Conservation (phyloP, 75 land plant species). For the Gnetum montanum region DNA sequence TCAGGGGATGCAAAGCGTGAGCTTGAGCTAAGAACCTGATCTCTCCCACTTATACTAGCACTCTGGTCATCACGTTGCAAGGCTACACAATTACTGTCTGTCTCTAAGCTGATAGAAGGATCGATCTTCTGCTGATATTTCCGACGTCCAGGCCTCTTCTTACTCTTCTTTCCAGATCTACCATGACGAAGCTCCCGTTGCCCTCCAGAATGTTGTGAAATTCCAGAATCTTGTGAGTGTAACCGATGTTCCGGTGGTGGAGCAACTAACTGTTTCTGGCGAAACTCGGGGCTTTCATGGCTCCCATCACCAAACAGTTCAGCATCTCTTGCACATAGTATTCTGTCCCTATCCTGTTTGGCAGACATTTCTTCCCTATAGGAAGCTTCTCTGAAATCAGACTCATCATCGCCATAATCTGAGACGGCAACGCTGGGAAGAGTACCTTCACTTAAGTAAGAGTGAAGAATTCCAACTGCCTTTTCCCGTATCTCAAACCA, state of each 20-base stretch:
- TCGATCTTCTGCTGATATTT: slow-evolving; percentile 52
- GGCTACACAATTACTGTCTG: slow-evolving; percentile 44
- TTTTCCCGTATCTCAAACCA: slow-evolving; percentile 97
- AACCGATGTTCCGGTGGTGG: slow-evolving; percentile 29
- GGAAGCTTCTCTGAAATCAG: slow-evolving; percentile 38
- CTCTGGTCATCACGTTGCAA: slow-evolving; percentile 63
- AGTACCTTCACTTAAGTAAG: slow-evolving; percentile 70
- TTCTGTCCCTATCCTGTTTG: slow-evolving; percentile 26
- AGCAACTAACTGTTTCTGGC: slow-evolving; percentile 29
- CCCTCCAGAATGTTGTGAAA: slow-evolving; percentile 28
- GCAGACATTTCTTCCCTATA: slow-evolving; percentile 46
- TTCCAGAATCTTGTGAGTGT: slow-evolving; percentile 34
- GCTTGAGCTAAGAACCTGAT: slow-evolving; percentile 60
- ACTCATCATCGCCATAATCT: slow-evolving; percentile 92
- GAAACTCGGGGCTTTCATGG: slow-evolving; percentile 34
- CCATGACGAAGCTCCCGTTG: slow-evolving; percentile 52
- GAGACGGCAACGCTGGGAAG: slow-evolving; percentile 72
- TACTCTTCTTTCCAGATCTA: slow-evolving; percentile 75
- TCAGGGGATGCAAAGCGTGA: slow-evolving; percentile 88
- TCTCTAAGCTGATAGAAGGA: slow-evolving; percentile 26
- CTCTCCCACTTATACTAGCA: slow-evolving; percentile 50
- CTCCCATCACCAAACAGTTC: slow-evolving; percentile 40
- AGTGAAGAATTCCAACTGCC: slow-evolving; percentile 64
- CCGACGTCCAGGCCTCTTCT: slow-evolving; percentile 73
- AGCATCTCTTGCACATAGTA: slow-evolving; percentile 21